These are phyloP conservation scores for Haplosporangium gracile DNA, from an alignment of 192 early-diverging fungal genomes.

Conservation along the genomic window DNA sequence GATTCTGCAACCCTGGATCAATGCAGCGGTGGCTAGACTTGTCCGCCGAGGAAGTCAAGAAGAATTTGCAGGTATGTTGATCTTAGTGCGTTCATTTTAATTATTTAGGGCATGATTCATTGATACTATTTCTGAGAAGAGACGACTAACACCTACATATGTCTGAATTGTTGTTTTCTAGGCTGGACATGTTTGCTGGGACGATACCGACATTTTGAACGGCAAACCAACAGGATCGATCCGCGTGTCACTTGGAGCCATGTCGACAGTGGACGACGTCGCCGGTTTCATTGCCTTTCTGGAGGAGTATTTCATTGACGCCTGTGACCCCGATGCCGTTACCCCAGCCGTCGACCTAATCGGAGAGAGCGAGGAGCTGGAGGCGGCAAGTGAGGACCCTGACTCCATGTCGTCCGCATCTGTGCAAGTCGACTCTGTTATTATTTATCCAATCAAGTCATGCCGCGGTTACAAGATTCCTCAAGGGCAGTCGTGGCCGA, in stretches of 20 bases:
- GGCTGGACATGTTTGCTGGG: conserved; percentile 80
- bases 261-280: conserved; percentile 73
- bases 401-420: conserved; percentile 1
- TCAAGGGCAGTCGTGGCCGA: conserved; percentile 62
- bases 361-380: conserved; percentile 4
- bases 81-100: background rate
- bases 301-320: conserved; percentile 67
- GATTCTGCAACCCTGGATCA: conserved; percentile 89
- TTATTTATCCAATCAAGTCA: conserved; percentile 80
- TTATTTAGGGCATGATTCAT: background rate
- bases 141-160: background rate
- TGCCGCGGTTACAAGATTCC: conserved; percentile 74
- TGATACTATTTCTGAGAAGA: background rate
- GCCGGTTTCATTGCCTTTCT: conserved; percentile 73
- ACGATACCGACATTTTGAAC: conserved; percentile 79
- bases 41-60: conserved; percentile 62
- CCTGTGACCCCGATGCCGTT: conserved; percentile 13
- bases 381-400: background rate
- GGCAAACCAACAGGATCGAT: conserved; percentile 78
- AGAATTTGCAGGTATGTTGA: conserved; percentile 60
- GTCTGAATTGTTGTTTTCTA: conserved; percentile 13
- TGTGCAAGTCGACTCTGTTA: conserved; percentile 32
- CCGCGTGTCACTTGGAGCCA: conserved; percentile 84
- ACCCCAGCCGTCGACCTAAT: conserved; percentile 26
- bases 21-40: conserved; percentile 76